Conservation (phyloP, 495 filamentous ascomycete genomes). For the Elaphomyces granulatus region DNA sequence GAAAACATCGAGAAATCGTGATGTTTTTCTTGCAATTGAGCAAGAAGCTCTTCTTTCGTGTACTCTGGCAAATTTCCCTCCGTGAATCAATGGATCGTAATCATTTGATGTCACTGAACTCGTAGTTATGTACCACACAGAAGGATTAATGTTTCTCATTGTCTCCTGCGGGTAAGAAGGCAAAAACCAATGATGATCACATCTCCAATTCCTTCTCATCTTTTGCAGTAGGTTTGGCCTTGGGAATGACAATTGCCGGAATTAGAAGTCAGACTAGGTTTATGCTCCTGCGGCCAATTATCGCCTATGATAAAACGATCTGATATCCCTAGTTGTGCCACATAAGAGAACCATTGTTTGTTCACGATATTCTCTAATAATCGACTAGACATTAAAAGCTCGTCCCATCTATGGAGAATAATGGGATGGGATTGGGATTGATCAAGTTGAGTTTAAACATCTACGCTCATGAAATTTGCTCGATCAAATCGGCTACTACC, state of each 20-base stretch:
- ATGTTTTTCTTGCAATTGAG: conserved; percentile 7
- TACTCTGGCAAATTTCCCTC: neutral
- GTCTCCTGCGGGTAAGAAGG: neutral
- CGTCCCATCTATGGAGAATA: neutral
- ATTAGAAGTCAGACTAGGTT: neutral
- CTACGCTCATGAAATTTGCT: neutral
- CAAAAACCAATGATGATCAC: neutral
- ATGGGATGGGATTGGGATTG: neutral
- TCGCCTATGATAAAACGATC: neutral
- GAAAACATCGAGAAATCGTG: conserved; percentile 2
- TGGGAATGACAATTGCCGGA: neutral
- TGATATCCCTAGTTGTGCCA: neutral
- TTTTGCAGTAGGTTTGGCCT: neutral
- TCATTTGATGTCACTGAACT: neutral
- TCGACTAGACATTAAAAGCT: neutral
- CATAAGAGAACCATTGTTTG: neutral
- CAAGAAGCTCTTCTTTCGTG: neutral
- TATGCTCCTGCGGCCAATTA: neutral
- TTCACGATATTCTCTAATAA: neutral
- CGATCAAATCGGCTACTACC: neutral
- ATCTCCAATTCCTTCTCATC: neutral
- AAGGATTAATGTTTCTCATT: neutral
- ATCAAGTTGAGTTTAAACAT: neutral
- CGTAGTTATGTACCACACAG: neutral
- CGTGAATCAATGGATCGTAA: neutral